Evolutionary conservation across 2,329 filamentous ascomycete genomes (phyloP).

Genomic region (Canariomyces notabilis): DNA sequence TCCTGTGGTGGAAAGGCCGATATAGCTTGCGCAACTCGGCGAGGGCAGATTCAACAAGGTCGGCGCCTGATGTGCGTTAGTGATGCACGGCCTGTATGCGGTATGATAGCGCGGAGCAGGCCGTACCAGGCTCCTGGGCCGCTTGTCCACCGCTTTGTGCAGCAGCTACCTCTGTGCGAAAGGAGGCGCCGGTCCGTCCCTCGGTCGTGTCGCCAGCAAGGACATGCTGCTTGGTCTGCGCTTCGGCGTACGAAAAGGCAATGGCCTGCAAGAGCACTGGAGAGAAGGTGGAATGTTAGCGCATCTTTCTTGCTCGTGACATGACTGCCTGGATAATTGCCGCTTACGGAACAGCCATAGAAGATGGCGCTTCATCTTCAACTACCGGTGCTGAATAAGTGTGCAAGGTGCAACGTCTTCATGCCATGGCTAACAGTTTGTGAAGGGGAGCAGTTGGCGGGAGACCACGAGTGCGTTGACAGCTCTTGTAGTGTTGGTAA

Average conservation of each 20-base stretch:
- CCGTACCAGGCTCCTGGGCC: constrained; percentile 36
- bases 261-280: constrained; percentile 45
- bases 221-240: constrained; percentile 30
- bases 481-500: not conserved
- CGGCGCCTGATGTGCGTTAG: constrained; percentile 38
- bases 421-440: constrained; percentile 20
- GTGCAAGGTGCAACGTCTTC: constrained; percentile 10
- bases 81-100: not conserved
- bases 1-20: constrained; percentile 39
- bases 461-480: not conserved
- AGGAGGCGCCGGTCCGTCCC: constrained; percentile 14
- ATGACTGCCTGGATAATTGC: constrained; percentile 6
- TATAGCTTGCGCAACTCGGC: constrained; percentile 47
- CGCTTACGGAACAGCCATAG: constrained; percentile 41
- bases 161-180: constrained; percentile 31
- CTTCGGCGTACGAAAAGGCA: constrained; percentile 35
- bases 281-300: constrained; percentile 24
- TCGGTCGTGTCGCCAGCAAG: constrained; percentile 24
- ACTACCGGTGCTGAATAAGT: constrained; percentile 23
- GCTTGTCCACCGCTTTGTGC: constrained; percentile 27
- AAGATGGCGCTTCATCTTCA: constrained; percentile 38
- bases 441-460: not conserved
- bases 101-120: not conserved
- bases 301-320: constrained; percentile 1
- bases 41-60: constrained; percentile 49